phyloP scores from a whole-genome alignment of 306 rosid genomes.

The Trifolium dubium region DNA sequence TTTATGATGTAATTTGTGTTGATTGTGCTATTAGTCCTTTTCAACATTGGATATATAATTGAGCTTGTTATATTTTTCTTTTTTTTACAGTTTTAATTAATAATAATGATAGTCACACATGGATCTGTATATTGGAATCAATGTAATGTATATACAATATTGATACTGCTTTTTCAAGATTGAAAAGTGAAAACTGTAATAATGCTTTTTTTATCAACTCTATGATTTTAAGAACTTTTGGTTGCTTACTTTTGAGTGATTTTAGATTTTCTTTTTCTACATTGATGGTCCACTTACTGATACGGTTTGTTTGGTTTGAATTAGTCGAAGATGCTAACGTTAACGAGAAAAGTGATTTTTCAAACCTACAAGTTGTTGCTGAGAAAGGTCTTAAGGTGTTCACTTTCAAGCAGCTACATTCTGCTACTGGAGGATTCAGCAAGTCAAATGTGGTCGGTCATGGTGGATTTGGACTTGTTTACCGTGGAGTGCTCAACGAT shows the following conservation, averaged over 20 bases:
- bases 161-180: not conserved
- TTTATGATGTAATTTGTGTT: slow-evolving; percentile 12
- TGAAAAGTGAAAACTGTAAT: slow-evolving; percentile 8
- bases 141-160: not conserved
- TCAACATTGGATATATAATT: not conserved
- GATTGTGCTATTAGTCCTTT: not conserved
- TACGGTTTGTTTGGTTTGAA: slow-evolving; percentile 36
- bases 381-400: slow-evolving; percentile 78
- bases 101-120: not conserved
- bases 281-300: slow-evolving; percentile 42
- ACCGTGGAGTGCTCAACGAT: slow-evolving; percentile 79
- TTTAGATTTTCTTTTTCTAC: slow-evolving; percentile 6
- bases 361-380: slow-evolving; percentile 62
- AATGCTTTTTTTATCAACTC: slow-evolving; percentile 26
- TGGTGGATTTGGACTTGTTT: slow-evolving; percentile 87
- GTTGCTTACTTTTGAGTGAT: slow-evolving; percentile 14
- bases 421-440: slow-evolving; percentile 89
- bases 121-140: not conserved
- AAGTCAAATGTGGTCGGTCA: slow-evolving; percentile 90
- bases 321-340: slow-evolving; percentile 54
- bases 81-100: slow-evolving; percentile 5
- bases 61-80: not conserved
- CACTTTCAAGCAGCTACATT: slow-evolving; percentile 91
- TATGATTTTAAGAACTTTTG: not conserved
- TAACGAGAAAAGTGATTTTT: slow-evolving; percentile 53